Percentiles rank a stretch among this genome's conserved stretches.
Conservation (phyloP, 75 land plant species). For the Pinus tabuliformis region DNA sequence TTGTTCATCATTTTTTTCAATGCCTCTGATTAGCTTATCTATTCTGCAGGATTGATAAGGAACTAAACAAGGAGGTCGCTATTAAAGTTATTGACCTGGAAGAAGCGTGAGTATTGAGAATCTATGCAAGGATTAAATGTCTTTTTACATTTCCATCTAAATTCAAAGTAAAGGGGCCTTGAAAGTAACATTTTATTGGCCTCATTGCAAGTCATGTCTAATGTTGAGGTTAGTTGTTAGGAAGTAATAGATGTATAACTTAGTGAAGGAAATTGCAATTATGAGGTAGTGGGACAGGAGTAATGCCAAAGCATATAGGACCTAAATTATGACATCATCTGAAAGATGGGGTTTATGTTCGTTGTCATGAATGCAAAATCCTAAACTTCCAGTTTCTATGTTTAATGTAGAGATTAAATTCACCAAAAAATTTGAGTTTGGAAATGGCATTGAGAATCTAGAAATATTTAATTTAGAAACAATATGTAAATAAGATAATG, state of each 20-base stretch:
- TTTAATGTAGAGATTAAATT: no score
- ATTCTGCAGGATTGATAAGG: conserved; percentile 83
- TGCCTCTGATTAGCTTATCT: conserved; percentile 4
- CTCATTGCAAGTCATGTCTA: not conserved
- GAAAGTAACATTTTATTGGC: not conserved
- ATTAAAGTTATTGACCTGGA: conserved; percentile 97
- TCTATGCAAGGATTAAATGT: not conserved
- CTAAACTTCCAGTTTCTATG: not conserved
- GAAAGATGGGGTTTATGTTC: not conserved
- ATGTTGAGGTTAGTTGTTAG: not conserved
- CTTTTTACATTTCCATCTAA: not conserved
- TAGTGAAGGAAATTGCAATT: not conserved
- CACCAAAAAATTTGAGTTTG: no score
- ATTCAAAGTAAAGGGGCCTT: not conserved
- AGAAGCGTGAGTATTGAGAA: conserved; percentile 84
- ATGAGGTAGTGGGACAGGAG: not conserved
- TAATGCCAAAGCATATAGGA: not conserved
- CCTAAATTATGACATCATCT: not conserved
- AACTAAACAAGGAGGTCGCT: conserved; percentile 89
- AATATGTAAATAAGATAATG: no score
- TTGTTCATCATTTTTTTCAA: not conserved
- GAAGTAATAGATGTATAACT: not conserved
- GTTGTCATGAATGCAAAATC: not conserved
- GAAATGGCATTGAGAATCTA: no score
- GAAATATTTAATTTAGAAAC: no score